phyloP scores from a whole-genome alignment of 805 yeast species.

The Candida ascalaphidarum region DNA sequence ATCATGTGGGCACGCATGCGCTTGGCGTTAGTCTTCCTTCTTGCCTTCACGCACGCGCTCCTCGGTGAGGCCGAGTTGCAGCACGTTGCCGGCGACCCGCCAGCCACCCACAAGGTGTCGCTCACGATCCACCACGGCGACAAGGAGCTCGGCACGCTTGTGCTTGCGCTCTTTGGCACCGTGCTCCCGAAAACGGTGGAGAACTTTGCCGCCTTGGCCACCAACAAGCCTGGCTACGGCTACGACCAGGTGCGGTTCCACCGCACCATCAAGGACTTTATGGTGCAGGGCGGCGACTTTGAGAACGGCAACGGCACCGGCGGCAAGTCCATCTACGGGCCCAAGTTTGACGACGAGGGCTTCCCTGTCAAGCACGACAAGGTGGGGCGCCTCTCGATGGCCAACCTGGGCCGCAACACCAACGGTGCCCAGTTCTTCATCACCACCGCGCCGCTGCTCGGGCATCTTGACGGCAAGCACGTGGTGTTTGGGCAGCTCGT shows the following conservation, averaged over 20 bases:
- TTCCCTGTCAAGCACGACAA: conserved; percentile 16
- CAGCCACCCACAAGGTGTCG: conserved; percentile 37
- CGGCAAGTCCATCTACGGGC: conserved; percentile 19
- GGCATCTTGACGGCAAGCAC: conserved; percentile 13
- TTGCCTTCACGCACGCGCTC: no score
- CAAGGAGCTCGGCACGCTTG: conserved; percentile 5
- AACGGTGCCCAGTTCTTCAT: conserved; percentile 17
- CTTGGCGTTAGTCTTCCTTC: no score
- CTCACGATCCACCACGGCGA: conserved; percentile 28
- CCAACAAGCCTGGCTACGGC: conserved; percentile 18
- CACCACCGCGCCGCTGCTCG: conserved; percentile 7
- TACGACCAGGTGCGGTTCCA: conserved; percentile 18
- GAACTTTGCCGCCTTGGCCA: conserved; percentile 23
- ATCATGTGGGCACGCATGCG: no score
- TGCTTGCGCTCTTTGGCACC: conserved; percentile 16
- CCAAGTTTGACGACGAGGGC: conserved; percentile 18
- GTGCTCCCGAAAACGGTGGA: conserved; percentile 19
- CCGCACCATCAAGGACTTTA: conserved; percentile 25
- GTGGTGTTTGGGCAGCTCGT: conserved; percentile 21
- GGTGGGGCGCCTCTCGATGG: conserved; percentile 24
- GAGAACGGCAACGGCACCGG: conserved; percentile 15
- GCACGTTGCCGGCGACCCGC: conserved; percentile 30
- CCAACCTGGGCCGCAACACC: conserved; percentile 15
- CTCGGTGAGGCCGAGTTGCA: no score
- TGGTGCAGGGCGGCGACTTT: conserved; percentile 34